Evolutionary conservation across 495 filamentous ascomycete species (phyloP), one percentile per base, ranked within the genome.

Genomic region (Xylaria palmicola): DNA sequence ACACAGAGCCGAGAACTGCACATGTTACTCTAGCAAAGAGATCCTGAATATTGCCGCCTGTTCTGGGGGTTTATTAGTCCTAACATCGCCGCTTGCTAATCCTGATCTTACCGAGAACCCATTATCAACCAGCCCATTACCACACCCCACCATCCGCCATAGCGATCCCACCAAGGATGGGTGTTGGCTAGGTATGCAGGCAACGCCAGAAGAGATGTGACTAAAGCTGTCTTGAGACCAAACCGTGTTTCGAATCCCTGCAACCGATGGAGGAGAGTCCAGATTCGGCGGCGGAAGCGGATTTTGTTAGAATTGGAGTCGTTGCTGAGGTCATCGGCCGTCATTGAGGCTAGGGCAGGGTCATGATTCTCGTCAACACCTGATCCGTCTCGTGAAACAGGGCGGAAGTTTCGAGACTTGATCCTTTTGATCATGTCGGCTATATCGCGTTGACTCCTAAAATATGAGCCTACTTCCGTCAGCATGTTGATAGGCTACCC

Each of bases 191-290:
- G 65, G 77, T 82, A 86, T 15, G 81, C 83, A 9, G 83, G 83
- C 43, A 84, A 64, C 6, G 83, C 77, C 10, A 86, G 66, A 8
- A 83, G 55, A 2, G 76, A 75, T 7, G 75, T 84, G 36, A 81
- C 74, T 8, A 81, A 61, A 10, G 75, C 74, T 6, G 83, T 80
- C 69, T 85, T 86, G 54, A 86, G 73, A 15, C 83, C 83, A 68
- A 84, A 86, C 24, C 80, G 75, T 36, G 77, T 77, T 58, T 86
- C 83, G 52, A 84, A 86, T 1, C 81, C 81, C 59, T 86, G 83
- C 8, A 86, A 54, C 5, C 79, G 74, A 59, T 85, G 83, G 0
- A 84, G 56, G 10, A 81, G 29, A 27, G 63, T 56, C 83, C 83
- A 86, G 4, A 79, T 48, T 36, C 54, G 64, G 56, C 79, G 78